Base-by-base conservation (phyloP, 495 filamentous ascomycete genomes). In the Elasticomyces elasticus region DNA sequence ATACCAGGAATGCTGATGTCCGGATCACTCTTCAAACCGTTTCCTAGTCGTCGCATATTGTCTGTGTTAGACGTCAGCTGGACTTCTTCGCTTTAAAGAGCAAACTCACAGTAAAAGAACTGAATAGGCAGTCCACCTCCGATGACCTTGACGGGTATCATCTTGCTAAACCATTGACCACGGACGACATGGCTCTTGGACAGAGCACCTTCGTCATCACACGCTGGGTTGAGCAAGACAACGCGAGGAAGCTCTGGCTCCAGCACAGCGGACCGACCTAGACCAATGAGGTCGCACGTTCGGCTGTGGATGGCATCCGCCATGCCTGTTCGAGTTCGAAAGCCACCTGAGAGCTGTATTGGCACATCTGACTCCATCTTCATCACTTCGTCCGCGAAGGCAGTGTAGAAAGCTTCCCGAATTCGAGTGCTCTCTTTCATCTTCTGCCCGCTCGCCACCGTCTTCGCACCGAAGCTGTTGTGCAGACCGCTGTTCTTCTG, bases 11-110 rank as follows among this genome's bases (percentile, higher is more conserved):
- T 57, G 17, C 57, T 65, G 3, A 54, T 56, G 37, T 64, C 28
- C 0, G 62, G 64, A 46, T 67, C 60, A 35, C 60, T 57, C 9
- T 58, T 55, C 30, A 67, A 37, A 4, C 62, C 62, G 2, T 38
- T 49, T 5, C 62, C 64, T 28, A 66, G 31, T 38, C 62, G 48
- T 28, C 56, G 42, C 64, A 66, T 66, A 35, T 64, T 66, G 49
- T 58, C 52, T 40, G 3, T 17, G 27, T 63, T 62, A 10, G 5
- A 5, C 2, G n/a, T 45, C 42, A 45, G 42, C 42, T 22, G 13
- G 15, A 27, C 7, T 15, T 22, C 20, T 3, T 15, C 4, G 17
- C 25, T 12, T 22, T 23, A 6, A 43, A 17, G 30, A 33, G 30
- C 7, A 12, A 17, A 40, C 35, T 40, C 19, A 33, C 24, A 33